These are phyloP conservation scores for Verticillium alfalfae DNA, from an alignment of 2,329 filamentous ascomycete genomes.

Conservation along the genomic window DNA sequence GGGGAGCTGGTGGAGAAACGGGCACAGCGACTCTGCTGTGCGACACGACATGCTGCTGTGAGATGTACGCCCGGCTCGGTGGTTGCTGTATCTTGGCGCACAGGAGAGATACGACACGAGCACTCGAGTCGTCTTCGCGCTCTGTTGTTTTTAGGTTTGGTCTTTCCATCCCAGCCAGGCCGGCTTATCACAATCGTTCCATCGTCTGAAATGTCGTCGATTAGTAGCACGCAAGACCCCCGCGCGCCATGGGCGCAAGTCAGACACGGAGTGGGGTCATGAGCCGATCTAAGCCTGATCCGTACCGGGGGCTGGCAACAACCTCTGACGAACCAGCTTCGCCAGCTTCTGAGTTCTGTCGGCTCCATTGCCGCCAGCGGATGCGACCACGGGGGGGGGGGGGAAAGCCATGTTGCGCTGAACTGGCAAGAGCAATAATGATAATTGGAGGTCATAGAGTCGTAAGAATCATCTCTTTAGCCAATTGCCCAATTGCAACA, in stretches of 20 bases:
- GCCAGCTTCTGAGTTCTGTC: too few relatives aligned
- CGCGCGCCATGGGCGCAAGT: too few relatives aligned
- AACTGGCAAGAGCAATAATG: too few relatives aligned
- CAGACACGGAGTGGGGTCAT: neutral
- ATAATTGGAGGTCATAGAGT: neutral
- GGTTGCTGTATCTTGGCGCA: neutral
- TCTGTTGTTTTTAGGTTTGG: neutral
- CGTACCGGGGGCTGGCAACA: neutral
- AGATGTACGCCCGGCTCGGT: neutral
- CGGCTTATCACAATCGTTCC: neutral
- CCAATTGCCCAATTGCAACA: neutral
- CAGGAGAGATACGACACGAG: neutral
- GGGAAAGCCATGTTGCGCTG: too few relatives aligned
- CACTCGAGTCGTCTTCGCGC: neutral
- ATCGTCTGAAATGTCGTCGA: neutral
- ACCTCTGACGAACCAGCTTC: neutral
- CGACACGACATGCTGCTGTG: neutral
- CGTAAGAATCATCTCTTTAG: neutral
- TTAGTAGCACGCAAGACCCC: too few relatives aligned
- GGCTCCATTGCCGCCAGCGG: too few relatives aligned
- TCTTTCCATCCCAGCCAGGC: neutral
- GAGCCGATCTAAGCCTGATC: neutral
- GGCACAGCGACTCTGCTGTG: neutral
- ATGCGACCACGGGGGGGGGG: too few relatives aligned
- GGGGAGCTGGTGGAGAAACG: slow-evolving; percentile 31